phyloP scores from a whole-genome alignment of 177 flowering plant species.

The Vitis hybrid region DNA sequence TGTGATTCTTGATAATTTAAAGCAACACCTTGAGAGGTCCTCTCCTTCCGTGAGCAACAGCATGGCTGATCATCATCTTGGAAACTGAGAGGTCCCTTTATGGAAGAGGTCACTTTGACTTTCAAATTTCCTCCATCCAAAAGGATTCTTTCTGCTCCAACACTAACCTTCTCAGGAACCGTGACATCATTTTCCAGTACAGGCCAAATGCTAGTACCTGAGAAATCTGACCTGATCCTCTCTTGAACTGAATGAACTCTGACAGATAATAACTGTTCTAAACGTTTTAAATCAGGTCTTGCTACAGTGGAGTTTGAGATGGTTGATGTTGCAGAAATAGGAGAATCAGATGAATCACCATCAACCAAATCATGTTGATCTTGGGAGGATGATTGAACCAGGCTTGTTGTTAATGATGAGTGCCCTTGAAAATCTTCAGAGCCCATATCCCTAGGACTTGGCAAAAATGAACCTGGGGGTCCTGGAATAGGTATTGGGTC shows the following conservation, averaged over 20 bases:
- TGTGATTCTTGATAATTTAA: conserved; percentile 43
- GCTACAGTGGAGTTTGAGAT: conserved; percentile 36
- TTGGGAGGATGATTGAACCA: conserved; percentile 36
- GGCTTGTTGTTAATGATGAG: conserved; percentile 58
- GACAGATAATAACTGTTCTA: conserved; percentile 17
- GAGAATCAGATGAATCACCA: conserved; percentile 58
- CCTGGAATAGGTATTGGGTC: conserved; percentile 72
- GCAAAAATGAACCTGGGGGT: conserved; percentile 74
- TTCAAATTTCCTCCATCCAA: conserved; percentile 20
- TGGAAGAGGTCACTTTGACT: conserved; percentile 18
- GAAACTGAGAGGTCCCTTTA: conserved; percentile 27
- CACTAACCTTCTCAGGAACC: conserved; percentile 13
- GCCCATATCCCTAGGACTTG: conserved; percentile 59
- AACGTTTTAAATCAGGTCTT: conserved; percentile 25
- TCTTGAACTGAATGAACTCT: conserved; percentile 22
- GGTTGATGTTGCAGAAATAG: conserved; percentile 57
- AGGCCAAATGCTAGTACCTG: conserved; percentile 12
- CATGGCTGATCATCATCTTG: conserved; percentile 46
- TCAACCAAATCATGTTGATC: conserved; percentile 44
- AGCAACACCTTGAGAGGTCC: conserved; percentile 26
- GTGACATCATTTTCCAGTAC: conserved; percentile 20
- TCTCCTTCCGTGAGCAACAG: conserved; percentile 61
- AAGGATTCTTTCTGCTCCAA: conserved; percentile 24
- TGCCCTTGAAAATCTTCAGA: conserved; percentile 63
- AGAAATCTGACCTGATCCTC: conserved; percentile 20